Base-by-base conservation (phyloP, 2,329 filamentous ascomycete genomes). In the Diaporthe sp. region DNA sequence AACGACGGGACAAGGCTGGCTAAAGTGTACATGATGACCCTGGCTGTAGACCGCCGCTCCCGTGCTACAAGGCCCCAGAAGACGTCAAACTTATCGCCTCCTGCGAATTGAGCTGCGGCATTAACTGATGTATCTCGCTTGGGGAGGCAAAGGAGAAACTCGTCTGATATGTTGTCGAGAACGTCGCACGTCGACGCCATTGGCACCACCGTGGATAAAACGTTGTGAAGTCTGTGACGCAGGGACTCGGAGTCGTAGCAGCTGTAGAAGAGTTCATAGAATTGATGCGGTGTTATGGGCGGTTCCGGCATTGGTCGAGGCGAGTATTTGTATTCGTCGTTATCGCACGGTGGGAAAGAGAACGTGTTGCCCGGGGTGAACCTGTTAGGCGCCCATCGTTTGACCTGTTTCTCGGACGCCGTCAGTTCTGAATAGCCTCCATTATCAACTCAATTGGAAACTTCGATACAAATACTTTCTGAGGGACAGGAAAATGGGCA, bases 141-240 rank as follows among this genome's bases (percentile, higher is more conserved):
- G 22, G 57, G 57, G n/a, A 60, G 57, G 17, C 57, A 60, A 60
- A 39, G 57, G n/a, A 60, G 31, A 34, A 60, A 60, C 57, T 60
- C 34, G 57, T 60, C 57, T n/a, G 57, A 60, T 37, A 60, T 39
- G 22, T 60, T 39, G 19, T 37, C 31, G n/a, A 60, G 57, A 39
- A 60, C 34, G 12, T 60, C 57, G 57, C 57, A 60, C 19, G 34
- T 37, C 9, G 57, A 39, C 12, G 12, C 19, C 19, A 19, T n/a
- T 39, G 57, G 34, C 37, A 60, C 19, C 19, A 60, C 19, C n/a
- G 31, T n/a, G 31, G 31, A 39, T 3, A 60, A 8, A 15, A 60
- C 17, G 22, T 6, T 39, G 34, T 60, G 57, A 19, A 60, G 34
- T 60, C 34, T 60, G 57, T 60, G 57, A 6, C 19, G 13, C 19